Evolutionary conservation across 225 moss, liverwort and hornwort species (phyloP).

Genomic region (Marchantia paleacea): DNA sequence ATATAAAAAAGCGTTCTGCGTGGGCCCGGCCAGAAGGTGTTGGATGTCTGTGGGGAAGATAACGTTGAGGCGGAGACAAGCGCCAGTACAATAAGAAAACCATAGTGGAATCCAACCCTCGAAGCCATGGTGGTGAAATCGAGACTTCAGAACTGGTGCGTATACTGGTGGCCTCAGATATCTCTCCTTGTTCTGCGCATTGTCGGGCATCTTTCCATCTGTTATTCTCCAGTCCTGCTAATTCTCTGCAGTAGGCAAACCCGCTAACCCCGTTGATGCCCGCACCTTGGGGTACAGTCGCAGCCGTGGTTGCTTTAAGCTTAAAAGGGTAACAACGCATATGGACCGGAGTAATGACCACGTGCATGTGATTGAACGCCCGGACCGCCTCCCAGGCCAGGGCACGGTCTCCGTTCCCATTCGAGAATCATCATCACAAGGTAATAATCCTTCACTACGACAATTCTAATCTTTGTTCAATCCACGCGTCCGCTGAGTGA

Average conservation of each 20-base stretch:
- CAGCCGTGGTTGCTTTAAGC: background rate
- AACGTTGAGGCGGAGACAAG: background rate
- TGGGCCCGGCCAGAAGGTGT: background rate
- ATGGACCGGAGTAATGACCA: background rate
- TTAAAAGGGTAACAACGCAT: background rate
- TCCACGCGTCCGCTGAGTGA: too few relatives aligned
- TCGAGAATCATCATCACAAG: too few relatives aligned
- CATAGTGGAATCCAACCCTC: background rate
- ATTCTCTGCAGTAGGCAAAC: background rate
- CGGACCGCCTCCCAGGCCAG: too few relatives aligned
- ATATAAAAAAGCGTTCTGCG: background rate
- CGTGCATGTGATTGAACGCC: background rate
- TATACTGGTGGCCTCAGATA: background rate
- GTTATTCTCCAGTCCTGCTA: background rate
- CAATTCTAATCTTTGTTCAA: too few relatives aligned
- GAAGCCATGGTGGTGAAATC: background rate
- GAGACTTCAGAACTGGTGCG: conserved; percentile 1
- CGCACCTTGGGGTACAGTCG: background rate
- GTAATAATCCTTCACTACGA: too few relatives aligned
- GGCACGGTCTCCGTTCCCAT: too few relatives aligned
- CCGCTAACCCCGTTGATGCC: background rate
- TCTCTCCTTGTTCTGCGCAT: background rate
- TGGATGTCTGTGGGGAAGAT: background rate
- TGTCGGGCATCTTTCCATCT: background rate
- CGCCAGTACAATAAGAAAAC: background rate